A percentile compares a stretch with the other conserved stretches of the same genome.
Evolutionary conservation across 1,139 yeast genomes (phyloP).

Genomic region (Sugiyamaella paludigena): DNA sequence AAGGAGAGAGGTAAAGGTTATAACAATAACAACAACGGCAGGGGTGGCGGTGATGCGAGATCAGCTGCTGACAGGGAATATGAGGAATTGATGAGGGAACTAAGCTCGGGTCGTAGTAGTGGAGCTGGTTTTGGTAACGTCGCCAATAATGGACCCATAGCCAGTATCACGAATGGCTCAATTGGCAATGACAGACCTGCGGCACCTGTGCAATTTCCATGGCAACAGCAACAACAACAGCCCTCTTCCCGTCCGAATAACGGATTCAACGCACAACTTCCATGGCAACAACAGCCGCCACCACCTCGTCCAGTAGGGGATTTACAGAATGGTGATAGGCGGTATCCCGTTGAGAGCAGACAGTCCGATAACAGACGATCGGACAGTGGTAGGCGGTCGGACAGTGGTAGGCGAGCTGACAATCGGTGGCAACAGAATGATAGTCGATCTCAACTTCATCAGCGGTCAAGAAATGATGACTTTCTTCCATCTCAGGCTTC

Average conservation of each 20-base stretch:
- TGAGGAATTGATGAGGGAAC: slow-evolving; percentile 51
- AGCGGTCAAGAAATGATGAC: too few relatives aligned
- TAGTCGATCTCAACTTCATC: too few relatives aligned
- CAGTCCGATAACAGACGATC: too few relatives aligned
- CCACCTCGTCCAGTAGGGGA: not conserved
- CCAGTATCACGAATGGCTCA: not conserved
- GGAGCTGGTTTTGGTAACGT: slow-evolving; percentile 16
- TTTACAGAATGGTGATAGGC: not conserved
- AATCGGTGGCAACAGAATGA: not conserved
- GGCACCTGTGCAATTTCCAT: slow-evolving; percentile 9
- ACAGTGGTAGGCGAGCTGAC: not conserved
- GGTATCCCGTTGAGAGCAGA: not conserved
- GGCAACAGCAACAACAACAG: slow-evolving; percentile 6
- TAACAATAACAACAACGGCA: not conserved
- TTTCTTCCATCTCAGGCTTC: too few relatives aligned
- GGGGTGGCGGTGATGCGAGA: slow-evolving; percentile 10
- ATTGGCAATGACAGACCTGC: slow-evolving; percentile 6
- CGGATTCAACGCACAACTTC: not conserved
- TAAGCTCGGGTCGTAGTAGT: slow-evolving; percentile 25
- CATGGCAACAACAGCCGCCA: not conserved
- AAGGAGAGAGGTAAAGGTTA: slow-evolving; percentile 38
- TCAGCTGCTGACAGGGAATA: slow-evolving; percentile 47
- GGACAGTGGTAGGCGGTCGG: too few relatives aligned
- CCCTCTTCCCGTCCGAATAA: not conserved
- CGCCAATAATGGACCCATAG: not conserved